phyloP scores from a whole-genome alignment of 75 land plant species.

The Cunninghamia lanceolata region DNA sequence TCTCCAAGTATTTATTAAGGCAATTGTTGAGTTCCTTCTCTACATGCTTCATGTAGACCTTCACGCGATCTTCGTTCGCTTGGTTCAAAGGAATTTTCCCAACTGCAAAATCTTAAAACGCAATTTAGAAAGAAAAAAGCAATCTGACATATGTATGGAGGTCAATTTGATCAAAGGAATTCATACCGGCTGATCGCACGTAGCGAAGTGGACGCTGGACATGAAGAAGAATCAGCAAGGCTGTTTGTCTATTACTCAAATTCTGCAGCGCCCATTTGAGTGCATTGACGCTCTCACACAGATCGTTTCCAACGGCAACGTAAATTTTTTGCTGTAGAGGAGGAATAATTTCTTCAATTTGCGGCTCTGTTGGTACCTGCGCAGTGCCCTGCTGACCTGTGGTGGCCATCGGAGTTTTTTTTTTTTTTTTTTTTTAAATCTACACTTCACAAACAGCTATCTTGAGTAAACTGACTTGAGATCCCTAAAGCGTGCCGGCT shows the following conservation, averaged over 20 bases:
- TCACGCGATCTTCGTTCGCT: background rate
- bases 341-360: background rate
- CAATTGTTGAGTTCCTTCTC: background rate
- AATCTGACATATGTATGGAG: no score
- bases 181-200: no score
- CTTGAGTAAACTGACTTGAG: no score
- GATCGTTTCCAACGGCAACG: slow-evolving; percentile 33
- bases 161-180: background rate
- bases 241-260: slow-evolving; percentile 9
- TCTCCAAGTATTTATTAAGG: background rate
- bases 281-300: slow-evolving; percentile 12
- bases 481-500: no score
- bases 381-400: background rate
- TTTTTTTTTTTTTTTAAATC: no score
- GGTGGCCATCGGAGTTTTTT: background rate
- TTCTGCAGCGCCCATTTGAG: slow-evolving; percentile 26
- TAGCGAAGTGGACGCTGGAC: background rate
- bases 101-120: background rate
- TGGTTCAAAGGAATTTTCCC: background rate
- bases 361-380: background rate
- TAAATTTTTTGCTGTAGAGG: slow-evolving; percentile 8
- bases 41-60: background rate
- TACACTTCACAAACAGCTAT: no score
- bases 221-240: no score
- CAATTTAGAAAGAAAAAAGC: no score